Conservation (phyloP, 1,284 basidiomycete species). For the Xerocomus amazonicus region DNA sequence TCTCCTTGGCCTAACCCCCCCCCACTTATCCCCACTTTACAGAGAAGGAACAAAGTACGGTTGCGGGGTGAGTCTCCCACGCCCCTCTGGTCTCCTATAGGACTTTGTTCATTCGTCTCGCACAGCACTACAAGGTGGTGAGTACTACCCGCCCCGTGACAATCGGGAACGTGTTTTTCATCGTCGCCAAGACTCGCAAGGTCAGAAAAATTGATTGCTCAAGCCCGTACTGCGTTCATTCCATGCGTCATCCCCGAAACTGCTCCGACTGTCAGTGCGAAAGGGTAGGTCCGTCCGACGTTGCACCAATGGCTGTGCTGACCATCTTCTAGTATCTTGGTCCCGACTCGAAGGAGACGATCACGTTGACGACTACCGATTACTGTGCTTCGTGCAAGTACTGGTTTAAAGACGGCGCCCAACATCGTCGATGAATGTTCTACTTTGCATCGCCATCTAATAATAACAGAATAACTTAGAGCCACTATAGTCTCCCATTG, state of each 20-base stretch:
- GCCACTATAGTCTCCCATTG: conserved; percentile 17
- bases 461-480: conserved; percentile 27
- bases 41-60: conserved; percentile 75
- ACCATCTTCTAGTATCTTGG: conserved; percentile 53
- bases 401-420: conserved; percentile 50
- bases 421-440: conserved; percentile 28
- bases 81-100: conserved; percentile 20
- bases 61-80: conserved; percentile 63
- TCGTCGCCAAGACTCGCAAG: conserved; percentile 48
- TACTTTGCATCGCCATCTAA: conserved; percentile 21
- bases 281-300: conserved; percentile 30
- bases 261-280: conserved; percentile 60
- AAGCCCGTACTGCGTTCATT: conserved; percentile 56
- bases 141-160: conserved; percentile 20
- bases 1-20: neutral
- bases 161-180: conserved; percentile 6
- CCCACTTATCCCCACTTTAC: conserved; percentile 13
- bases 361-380: conserved; percentile 47
- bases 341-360: conserved; percentile 60
- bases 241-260: conserved; percentile 46
- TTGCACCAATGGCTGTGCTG: conserved; percentile 7
- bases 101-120: conserved; percentile 13
- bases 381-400: conserved; percentile 65
- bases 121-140: conserved; percentile 53
- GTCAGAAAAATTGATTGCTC: conserved; percentile 61